These are phyloP conservation scores for Eucalyptus sideroxylon DNA, from an alignment of 345 rosid genomes.

Conservation along the genomic window DNA sequence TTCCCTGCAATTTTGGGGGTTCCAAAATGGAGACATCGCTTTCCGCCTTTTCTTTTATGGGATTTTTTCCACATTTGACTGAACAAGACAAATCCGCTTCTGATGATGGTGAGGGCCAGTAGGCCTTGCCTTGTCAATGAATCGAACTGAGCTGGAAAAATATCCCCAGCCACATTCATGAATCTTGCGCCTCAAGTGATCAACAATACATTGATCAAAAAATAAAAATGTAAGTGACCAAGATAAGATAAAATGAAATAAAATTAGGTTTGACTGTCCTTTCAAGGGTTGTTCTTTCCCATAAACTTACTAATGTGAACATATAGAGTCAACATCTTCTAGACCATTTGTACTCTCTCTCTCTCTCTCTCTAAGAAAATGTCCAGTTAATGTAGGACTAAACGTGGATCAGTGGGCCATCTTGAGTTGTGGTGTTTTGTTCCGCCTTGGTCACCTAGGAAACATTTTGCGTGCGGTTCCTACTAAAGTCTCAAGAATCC, in stretches of 20 bases:
- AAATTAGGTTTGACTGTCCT: neutral
- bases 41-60: neutral
- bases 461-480: neutral
- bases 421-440: neutral
- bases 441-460: neutral
- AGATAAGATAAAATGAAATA: neutral
- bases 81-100: neutral
- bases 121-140: neutral
- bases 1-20: neutral
- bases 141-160: neutral
- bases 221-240: neutral
- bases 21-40: neutral
- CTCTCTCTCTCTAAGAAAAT: neutral
- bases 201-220: neutral
- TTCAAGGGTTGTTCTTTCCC: neutral
- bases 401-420: neutral
- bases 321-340: neutral
- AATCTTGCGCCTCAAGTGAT: neutral
- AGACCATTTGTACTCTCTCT: neutral
- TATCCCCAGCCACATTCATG: neutral
- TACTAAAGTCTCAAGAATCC: neutral
- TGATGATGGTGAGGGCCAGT: neutral
- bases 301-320: neutral
- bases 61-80: neutral
- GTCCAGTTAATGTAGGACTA: neutral